phyloP scores from a whole-genome alignment of 495 filamentous ascomycete species.

The Rusavskia elegans region DNA sequence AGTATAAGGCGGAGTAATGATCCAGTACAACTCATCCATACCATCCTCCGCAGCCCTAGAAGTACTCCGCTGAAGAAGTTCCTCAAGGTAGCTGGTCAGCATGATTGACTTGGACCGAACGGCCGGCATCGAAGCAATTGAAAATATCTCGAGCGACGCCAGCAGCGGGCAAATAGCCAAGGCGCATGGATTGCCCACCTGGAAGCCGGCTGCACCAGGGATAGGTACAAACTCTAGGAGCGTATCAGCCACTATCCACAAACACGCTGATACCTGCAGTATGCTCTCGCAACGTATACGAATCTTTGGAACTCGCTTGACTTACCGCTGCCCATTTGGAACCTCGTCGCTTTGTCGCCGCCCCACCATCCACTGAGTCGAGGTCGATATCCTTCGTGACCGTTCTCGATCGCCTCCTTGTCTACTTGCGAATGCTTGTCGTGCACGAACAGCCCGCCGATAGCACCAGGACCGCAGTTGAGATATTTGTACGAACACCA shows the following conservation, averaged over 20 bases:
- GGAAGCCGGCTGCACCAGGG: slow-evolving; percentile 44
- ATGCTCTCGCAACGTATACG: no score
- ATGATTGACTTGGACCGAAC: slow-evolving; percentile 59
- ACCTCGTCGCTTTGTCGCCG: slow-evolving; percentile 56
- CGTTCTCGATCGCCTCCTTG: slow-evolving; percentile 19
- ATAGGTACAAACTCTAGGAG: slow-evolving; percentile 52
- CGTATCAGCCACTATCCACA: neutral
- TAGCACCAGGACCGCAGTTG: slow-evolving; percentile 77
- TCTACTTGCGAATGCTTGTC: slow-evolving; percentile 46
- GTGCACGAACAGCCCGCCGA: slow-evolving; percentile 81
- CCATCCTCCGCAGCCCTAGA: slow-evolving; percentile 22
- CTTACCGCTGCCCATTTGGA: slow-evolving; percentile 57
- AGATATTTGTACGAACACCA: slow-evolving; percentile 99
- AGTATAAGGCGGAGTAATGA: slow-evolving; percentile 68
- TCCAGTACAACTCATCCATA: slow-evolving; percentile 39
- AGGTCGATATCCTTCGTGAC: slow-evolving; percentile 27
- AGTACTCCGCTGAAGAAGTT: slow-evolving; percentile 35
- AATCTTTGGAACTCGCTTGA: neutral
- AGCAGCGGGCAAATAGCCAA: slow-evolving; percentile 48
- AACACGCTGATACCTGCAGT: neutral
- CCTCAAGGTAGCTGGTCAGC: slow-evolving; percentile 69
- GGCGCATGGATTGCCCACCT: slow-evolving; percentile 45
- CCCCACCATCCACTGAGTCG: slow-evolving; percentile 88
- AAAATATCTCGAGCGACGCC: slow-evolving; percentile 69
- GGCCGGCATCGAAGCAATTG: slow-evolving; percentile 47